phyloP scores from a whole-genome alignment of 495 filamentous ascomycete genomes.

The Chaetomidium leptoderma region DNA sequence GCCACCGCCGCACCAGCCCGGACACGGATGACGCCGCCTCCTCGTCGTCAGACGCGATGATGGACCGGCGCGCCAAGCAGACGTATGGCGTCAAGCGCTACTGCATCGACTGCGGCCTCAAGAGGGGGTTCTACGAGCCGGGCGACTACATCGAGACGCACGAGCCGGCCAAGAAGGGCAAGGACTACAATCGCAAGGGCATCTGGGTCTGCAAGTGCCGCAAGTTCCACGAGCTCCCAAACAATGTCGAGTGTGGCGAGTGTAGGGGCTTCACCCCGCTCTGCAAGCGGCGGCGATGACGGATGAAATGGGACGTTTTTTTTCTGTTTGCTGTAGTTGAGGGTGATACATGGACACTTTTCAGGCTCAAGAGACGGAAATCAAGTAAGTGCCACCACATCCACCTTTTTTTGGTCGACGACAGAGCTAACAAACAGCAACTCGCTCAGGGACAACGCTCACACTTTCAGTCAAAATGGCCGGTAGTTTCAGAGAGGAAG shows the following conservation, averaged over 20 bases:
- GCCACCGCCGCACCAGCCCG: neutral
- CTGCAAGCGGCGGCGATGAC: neutral
- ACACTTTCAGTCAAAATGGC: too few relatives aligned
- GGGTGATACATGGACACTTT: too few relatives aligned
- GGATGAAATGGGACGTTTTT: too few relatives aligned
- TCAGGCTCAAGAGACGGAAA: too few relatives aligned
- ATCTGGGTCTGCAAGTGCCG: conserved; percentile 31
- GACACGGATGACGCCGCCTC: neutral
- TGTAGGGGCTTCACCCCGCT: conserved; percentile 7
- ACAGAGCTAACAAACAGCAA: too few relatives aligned
- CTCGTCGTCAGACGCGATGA: neutral
- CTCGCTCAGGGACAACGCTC: too few relatives aligned
- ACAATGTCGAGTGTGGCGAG: conserved; percentile 13
- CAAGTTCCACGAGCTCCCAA: conserved; percentile 11
- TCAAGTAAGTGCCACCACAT: too few relatives aligned
- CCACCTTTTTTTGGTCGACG: too few relatives aligned
- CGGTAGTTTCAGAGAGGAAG: too few relatives aligned
- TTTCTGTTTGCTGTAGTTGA: too few relatives aligned
- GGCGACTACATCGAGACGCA: conserved; percentile 27
- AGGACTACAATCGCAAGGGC: too few relatives aligned
- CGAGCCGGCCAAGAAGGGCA: conserved; percentile 2
- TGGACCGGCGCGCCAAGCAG: conserved; percentile 19
- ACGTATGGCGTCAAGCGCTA: conserved; percentile 26
- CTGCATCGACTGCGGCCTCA: conserved; percentile 30
- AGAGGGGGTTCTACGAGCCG: conserved; percentile 20